phyloP scores from a whole-genome alignment of 2,329 filamentous ascomycete genomes.

The Aspergillus tanneri region DNA sequence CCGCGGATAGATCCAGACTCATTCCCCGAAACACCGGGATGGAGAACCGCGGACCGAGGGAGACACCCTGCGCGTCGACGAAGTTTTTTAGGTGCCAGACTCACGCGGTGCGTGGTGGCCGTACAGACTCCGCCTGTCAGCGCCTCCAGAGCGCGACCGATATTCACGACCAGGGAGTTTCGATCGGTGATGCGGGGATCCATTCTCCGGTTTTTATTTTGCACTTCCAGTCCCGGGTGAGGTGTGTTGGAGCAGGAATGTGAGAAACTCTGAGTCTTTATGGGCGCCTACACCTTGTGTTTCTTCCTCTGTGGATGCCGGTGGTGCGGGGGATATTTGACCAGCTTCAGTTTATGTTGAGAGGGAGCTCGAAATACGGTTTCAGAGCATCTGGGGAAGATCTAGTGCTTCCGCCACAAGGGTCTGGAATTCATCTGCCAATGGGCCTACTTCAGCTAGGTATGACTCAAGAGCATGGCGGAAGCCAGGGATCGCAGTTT shows the following conservation, averaged over 20 bases:
- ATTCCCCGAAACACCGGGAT: constrained; percentile 40
- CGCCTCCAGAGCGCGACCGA: constrained; percentile 42
- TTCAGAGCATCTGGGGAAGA: constrained; percentile 31
- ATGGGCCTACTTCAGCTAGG: constrained; percentile 24
- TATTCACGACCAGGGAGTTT: constrained; percentile 52
- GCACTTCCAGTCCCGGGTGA: constrained; percentile 49
- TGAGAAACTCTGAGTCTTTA: constrained; percentile 53
- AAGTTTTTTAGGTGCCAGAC: constrained; percentile 30
- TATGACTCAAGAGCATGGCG: constrained; percentile 32
- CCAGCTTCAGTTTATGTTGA: constrained; percentile 39
- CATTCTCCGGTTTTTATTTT: constrained; percentile 49
- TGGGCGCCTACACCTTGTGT: constrained; percentile 47
- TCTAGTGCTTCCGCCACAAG: constrained; percentile 37
- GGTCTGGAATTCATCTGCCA: constrained; percentile 28
- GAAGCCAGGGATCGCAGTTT: constrained; percentile 32
- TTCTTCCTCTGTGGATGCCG: constrained; percentile 19
- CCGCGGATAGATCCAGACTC: constrained; percentile 32
- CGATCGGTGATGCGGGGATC: constrained; percentile 47
- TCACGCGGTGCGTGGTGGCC: constrained; percentile 39
- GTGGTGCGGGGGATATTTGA: constrained; percentile 48
- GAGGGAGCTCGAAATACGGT: constrained; percentile 35
- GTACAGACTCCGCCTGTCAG: constrained; percentile 38
- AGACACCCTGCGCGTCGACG: constrained; percentile 19
- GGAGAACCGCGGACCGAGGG: constrained; percentile 35
- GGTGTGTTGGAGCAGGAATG: constrained; percentile 47